These are phyloP conservation scores for Catunica adiposa DNA, from an alignment of 2,329 filamentous ascomycete genomes.

Conservation along the genomic window DNA sequence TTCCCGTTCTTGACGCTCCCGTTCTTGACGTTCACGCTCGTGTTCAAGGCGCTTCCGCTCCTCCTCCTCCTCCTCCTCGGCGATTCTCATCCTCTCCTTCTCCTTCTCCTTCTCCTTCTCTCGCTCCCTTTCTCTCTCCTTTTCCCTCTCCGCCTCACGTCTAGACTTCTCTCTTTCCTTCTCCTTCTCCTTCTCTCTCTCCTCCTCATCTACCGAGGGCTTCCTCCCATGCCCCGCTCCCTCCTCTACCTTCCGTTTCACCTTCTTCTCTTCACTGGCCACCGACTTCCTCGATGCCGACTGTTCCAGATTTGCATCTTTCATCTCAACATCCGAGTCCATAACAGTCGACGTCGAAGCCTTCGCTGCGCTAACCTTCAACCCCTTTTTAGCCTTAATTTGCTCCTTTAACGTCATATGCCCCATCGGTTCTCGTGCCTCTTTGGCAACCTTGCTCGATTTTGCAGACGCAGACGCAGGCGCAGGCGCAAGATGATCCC, in stretches of 20 bases:
- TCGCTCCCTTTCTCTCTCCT: constrained; percentile 19
- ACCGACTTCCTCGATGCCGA: neutral
- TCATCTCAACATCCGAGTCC: constrained; percentile 40
- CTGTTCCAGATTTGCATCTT: constrained; percentile 22
- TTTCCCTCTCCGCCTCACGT: constrained; percentile 16
- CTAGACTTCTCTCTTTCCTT: constrained; percentile 17
- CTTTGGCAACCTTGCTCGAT: constrained; percentile 14
- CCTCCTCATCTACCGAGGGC: constrained; percentile 9
- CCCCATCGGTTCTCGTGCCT: constrained; percentile 11
- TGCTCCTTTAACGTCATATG: constrained; percentile 25
- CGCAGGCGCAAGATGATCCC: constrained; percentile 2
- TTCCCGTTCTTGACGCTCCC: constrained; percentile 18
- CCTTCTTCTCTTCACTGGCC: neutral
- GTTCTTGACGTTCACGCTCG: constrained; percentile 16
- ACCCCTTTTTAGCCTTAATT: constrained; percentile 27
- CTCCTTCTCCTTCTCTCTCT: constrained; percentile 14
- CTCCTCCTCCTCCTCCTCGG: constrained; percentile 22
- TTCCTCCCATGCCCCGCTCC: neutral
- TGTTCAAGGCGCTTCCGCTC: constrained; percentile 19
- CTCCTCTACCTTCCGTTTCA: neutral
- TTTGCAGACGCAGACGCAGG: neutral
- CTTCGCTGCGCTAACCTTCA: constrained; percentile 14
- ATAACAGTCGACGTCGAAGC: constrained; percentile 24
- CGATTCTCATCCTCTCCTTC: constrained; percentile 23
- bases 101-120: constrained; percentile 21